Evolutionary conservation across 2,329 filamentous ascomycete genomes (phyloP), one percentile per base, ranked within the genome.

Genomic region (Pestalotiopsis fici): DNA sequence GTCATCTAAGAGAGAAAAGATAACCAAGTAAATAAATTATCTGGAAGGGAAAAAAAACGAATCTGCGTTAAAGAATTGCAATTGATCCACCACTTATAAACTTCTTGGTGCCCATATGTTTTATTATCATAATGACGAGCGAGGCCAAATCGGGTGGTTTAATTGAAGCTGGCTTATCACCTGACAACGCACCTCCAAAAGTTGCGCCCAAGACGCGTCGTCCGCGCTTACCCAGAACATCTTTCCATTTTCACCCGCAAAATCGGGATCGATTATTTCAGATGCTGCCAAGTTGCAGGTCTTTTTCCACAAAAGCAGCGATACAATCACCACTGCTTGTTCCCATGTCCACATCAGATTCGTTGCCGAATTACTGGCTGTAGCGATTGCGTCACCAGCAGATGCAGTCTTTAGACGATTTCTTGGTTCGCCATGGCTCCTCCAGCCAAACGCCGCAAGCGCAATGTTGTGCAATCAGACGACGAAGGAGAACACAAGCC

Each of bases 371-470:
- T 50, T 12, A 21, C 15, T 50, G 43, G 18, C 43, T 50, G 6
- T n/a, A 9, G 35, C 59, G n/a, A 50, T 50, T 64, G n/a, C 39
- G 31, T 47, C 61, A 64, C 25, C 60, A 68, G 65, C 71, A 69
- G 70, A 77, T 77, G 74, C 68, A 69, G 70, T 67, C 66, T 64
- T 66, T 62, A 35, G 69, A 56, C 69, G 62, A 54, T 60, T 43
- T 65, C 47, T 67, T 68, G 70, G 65, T 68, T 69, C 70, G 75
- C 74, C 71, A 89, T 89, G 87, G 85, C 85, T 74, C 86, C 86
- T 78, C 83, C 85, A 70, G 80, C 86, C 76, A 88, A 88, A 80
- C 85, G 88, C 77, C 86, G 85, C 72, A 87, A 83, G 82, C 86
- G 85, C 72, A 88, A 86, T 76, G 78, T 86, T 73, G 77, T 88